Base-by-base conservation (phyloP, 352 stramenopile genomes). In the Phytophthora nicotianae region DNA sequence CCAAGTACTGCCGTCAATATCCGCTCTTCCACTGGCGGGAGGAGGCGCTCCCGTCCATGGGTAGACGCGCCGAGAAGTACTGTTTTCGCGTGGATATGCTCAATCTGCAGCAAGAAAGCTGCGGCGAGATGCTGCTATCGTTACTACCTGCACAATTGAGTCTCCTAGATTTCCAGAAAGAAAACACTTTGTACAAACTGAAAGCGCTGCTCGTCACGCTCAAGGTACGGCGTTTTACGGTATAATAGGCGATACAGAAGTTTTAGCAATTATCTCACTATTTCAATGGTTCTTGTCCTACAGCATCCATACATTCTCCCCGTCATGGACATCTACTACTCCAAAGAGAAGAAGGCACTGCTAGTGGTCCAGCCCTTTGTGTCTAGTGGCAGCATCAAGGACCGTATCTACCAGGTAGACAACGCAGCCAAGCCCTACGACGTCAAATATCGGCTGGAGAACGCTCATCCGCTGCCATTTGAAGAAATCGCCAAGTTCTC, bases 141-240 rank as follows among this genome's bases (percentile, higher is more conserved):
- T 58, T 93, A 20, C 62, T 93, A 27, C 81, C 82, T 3, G 62
- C 65, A 24, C 58, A 82, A 51, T 65, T 77, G 46, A 89, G 79
- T 64, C 71, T 90, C 14, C 54, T 93, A 20, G 74, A 88, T 65
- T 77, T 88, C 14, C 62, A 78, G 13, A 86, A 84, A 50, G 74
- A 88, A 16, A 75, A 65, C 57, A 71, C 68, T 7, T 62, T 86
- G 9, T 91, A 93, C 65, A 83, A 81, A 41, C 74, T 93, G 50
- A 93, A 93, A 58, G 65, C 81, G 19, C 59, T 93, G 51, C 75
- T 93, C 9, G 85, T 93, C 5, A 89, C 85, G 23, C 72, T 91
- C 37, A 88, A 89, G 67, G 79, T 88, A 24, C 29, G 48, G 7
- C 2, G 40, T 46, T 54, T 52, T 29, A 2, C 13, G 33, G 16